Evolutionary conservation across 257 asterid genomes (phyloP), one percentile per base, ranked within the genome.

Genomic region (Leptodermis oblonga): DNA sequence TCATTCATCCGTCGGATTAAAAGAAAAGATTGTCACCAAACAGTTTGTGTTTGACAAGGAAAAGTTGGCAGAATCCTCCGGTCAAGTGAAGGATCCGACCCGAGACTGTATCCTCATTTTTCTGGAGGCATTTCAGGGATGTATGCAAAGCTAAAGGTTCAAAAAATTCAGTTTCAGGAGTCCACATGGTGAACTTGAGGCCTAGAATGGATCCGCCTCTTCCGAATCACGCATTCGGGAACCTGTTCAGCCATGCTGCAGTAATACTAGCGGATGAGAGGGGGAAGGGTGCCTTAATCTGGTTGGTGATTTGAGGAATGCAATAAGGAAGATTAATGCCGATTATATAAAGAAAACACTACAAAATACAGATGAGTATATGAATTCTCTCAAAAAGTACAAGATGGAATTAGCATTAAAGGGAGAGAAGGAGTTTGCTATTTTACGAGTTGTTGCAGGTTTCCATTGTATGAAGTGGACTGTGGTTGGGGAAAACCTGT

Each of bases 401-500:
- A 33, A 14, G 1, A 51, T 12, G 11, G 80, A 62, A 26, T 0
- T 30, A 4, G 34, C 26, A 17, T 39, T 20, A 0, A 68, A 53
- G 28, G 74, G 78, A 18, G 82, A 71, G 9, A 10, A 17, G 3
- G 81, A 72, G 51, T 18, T 42, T 76, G 73, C 62, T 26, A 54
- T 36, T 85, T 85, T 65, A 83, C 82, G 61, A 81, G 86, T 5
- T 85, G 83, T 86, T 74, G 79, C 53, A 73, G 83, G 45, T 82
- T 85, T 80, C 86, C 87, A 1, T 36, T 73, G n/a, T 83, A 83
- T 26, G 85, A 83, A 42, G 85, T 79, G 66, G 90, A 85, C 52
- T 85, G 48, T 49, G 85, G 90, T 2, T 77, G 90, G 90, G 86
- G 86, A 2, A 74, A 58, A 73, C 88, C 88, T 1, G 41, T n/a